Evolutionary conservation across 1,284 basidiomycete species (phyloP).

Genomic region (Fomitiporia mediterranea): DNA sequence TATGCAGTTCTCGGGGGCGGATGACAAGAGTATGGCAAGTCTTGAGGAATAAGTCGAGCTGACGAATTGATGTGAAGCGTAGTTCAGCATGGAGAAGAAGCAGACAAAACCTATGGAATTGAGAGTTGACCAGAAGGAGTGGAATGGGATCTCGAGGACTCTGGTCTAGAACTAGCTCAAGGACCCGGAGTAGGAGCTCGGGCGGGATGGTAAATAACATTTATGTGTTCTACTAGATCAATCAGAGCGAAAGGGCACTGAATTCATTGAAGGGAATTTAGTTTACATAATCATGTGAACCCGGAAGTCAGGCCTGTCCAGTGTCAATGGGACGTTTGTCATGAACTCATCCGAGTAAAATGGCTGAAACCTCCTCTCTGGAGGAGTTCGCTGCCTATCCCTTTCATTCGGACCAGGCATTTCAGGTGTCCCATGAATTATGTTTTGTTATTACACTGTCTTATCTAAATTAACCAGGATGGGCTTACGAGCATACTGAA

Average conservation of each 20-base stretch:
- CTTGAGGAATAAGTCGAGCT: conserved; percentile 30
- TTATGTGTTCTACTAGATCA: no score
- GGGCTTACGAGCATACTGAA: conserved; percentile 14
- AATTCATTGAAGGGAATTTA: no score
- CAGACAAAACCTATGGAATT: conserved; percentile 23
- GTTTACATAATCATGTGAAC: no score
- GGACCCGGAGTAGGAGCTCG: conserved; percentile 21
- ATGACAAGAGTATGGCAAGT: conserved; percentile 23
- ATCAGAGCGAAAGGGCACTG: no score
- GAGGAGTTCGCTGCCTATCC: conserved; percentile 14
- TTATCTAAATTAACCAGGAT: no score
- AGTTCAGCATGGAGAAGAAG: conserved; percentile 32
- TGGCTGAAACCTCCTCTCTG: neutral
- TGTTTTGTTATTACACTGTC: neutral
- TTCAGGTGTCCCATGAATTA: conserved; percentile 15
- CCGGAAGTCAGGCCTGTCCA: no score
- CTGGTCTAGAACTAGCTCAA: conserved; percentile 25
- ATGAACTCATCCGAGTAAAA: no score
- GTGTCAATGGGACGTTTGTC: no score
- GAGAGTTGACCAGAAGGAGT: conserved; percentile 28
- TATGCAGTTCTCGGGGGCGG: conserved; percentile 25
- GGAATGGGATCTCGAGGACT: conserved; percentile 23
- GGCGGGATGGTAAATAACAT: neutral
- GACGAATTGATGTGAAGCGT: conserved; percentile 29
- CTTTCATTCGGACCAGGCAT: conserved; percentile 17